Base-by-base conservation (phyloP, 2,329 filamentous ascomycete species). In the Nemania sp. region DNA sequence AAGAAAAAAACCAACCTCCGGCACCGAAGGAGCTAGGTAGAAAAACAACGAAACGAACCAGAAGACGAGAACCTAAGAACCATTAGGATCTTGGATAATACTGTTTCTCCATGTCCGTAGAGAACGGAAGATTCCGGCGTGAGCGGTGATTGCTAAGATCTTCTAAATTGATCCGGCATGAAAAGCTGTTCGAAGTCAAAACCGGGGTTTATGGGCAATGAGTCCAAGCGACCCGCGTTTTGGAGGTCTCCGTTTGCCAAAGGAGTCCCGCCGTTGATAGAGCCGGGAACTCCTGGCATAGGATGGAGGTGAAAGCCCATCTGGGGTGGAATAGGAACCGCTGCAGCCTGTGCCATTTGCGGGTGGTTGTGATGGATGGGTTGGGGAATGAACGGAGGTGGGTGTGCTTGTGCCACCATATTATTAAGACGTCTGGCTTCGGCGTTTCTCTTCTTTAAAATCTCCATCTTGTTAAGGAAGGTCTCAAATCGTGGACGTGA, bases 381-480 rank as follows among this genome's bases (percentile, higher is more conserved):
- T 22, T 45, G 43, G 26, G 56, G 41, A 0, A 27, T 20, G 6
- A 5, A 27, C 1, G 24, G 38, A n/a, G 15, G 22, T 5, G 32
- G 35, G 29, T 24, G 38, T 20, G 22, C 11, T 13, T 47, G 54
- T 18, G 49, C 27, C 4, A 24, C 24, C 22, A 29, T 24, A 60
- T 47, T 43, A 13, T 53, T 15, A 13, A 54, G 4, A 18, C 47
- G 54, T 38, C 15, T 52, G n/a, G 26, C 20, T 15, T 64, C 61
- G 5, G 22, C 13, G 56, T 35, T 49, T 41, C 6, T 65, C 38
- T 49, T 65, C 38, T 5, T 52, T 3, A 65, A 15, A 32, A 26
- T 43, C 45, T 66, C 62, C 18, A 69, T n/a, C 41, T 52, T 66
- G 11, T 29, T 54, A 10, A 55, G 32, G n/a, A 69, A 3, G n/a